Percentiles rank a stretch among this genome's conserved stretches.
Evolutionary conservation across 1,139 yeast genomes (phyloP).

Genomic region (Candida sojae): DNA sequence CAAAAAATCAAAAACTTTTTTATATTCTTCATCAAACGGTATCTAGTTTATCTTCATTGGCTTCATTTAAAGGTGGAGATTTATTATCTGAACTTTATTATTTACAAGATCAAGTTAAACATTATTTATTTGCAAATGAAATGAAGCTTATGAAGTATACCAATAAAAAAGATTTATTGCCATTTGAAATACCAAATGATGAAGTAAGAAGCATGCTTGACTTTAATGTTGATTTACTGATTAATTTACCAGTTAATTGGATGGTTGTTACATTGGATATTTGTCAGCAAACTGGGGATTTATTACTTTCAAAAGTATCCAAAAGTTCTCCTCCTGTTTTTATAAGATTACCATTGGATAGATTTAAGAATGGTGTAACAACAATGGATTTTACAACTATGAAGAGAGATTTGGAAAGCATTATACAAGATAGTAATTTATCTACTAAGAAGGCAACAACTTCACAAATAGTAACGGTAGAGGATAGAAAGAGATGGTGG

Average conservation of each 20-base stretch:
- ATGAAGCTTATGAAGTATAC: conserved; percentile 13
- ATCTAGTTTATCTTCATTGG: conserved; percentile 26
- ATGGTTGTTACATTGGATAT: conserved; percentile 61
- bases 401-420: conserved; percentile 41
- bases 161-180: conserved; percentile 14
- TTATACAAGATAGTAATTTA: conserved; percentile 60
- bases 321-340: conserved; percentile 42
- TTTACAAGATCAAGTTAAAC: conserved; percentile 36
- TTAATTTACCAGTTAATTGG: conserved; percentile 53
- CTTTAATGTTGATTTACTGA: conserved; percentile 19
- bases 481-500: conserved; percentile 82
- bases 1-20: conserved; percentile 1
- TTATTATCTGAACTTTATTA: conserved; percentile 28
- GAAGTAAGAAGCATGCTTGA: not conserved
- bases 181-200: conserved; percentile 6
- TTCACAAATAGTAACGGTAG: conserved; percentile 51
- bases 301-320: conserved; percentile 53
- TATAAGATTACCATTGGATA: conserved; percentile 59
- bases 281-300: conserved; percentile 58
- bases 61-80: conserved; percentile 21
- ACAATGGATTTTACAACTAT: conserved; percentile 51
- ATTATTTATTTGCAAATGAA: conserved; percentile 35
- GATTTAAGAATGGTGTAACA: conserved; percentile 49
- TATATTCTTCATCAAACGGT: conserved; percentile 17
- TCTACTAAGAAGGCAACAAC: conserved; percentile 60